These are phyloP conservation scores for Fimicolochytrium jonesii DNA, from an alignment of 192 early-diverging fungal species.

Conservation along the genomic window DNA sequence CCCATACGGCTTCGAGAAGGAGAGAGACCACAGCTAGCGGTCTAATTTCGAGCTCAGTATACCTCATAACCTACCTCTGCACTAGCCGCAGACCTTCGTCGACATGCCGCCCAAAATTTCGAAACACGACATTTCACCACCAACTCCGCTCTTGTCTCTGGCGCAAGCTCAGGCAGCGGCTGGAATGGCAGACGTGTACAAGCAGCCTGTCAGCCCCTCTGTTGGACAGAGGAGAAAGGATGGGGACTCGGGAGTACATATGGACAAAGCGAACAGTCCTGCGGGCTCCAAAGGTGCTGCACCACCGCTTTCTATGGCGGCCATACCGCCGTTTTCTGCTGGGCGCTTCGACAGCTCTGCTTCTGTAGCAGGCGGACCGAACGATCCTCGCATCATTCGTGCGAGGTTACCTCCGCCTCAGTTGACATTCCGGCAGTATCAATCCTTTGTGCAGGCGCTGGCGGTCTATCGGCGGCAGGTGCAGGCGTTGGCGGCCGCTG, in stretches of 20 bases:
- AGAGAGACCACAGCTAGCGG: too few relatives aligned
- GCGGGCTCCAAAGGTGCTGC: background rate
- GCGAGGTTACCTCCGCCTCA: slow-evolving; percentile 21
- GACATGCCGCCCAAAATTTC: slow-evolving; percentile 22
- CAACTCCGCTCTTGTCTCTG: slow-evolving; percentile 21
- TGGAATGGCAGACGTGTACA: background rate
- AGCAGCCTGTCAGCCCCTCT: too few relatives aligned
- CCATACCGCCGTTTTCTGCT: slow-evolving; percentile 13
- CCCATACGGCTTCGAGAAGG: too few relatives aligned
- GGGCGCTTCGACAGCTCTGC: slow-evolving; percentile 13
- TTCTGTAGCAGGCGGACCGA: slow-evolving; percentile 29
- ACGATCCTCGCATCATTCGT: slow-evolving; percentile 20
- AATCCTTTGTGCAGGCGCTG: slow-evolving; percentile 44
- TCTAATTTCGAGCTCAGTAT: too few relatives aligned
- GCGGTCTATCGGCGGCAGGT: slow-evolving; percentile 41
- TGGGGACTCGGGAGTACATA: background rate
- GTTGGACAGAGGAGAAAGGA: background rate
- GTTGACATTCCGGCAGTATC: slow-evolving; percentile 41
- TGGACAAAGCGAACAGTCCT: background rate
- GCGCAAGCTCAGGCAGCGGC: slow-evolving; percentile 20
- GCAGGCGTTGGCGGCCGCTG: slow-evolving; percentile 38
- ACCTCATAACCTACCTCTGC: too few relatives aligned
- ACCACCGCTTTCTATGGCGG: too few relatives aligned
- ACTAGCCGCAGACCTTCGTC: too few relatives aligned
- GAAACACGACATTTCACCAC: slow-evolving; percentile 30